Conservation (phyloP, 1,284 basidiomycete genomes). For the Boletus sp. region DNA sequence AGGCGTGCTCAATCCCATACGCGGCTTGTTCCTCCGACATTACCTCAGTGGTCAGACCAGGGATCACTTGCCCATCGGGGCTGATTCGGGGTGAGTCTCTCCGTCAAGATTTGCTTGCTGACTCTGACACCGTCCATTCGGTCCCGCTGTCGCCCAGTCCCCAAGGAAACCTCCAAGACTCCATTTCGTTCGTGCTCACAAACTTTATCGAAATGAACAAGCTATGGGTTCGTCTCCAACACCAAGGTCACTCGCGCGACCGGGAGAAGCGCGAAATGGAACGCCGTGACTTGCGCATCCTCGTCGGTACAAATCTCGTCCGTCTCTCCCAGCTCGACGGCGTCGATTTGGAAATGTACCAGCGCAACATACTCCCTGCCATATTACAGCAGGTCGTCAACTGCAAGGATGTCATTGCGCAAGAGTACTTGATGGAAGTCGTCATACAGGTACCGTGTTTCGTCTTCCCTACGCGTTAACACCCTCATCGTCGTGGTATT, state of each 20-base stretch:
- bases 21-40: constrained; percentile 91
- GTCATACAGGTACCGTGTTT: constrained; percentile 83
- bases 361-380: constrained; percentile 80
- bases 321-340: constrained; percentile 92
- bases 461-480: not conserved
- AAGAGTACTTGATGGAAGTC: constrained; percentile 98
- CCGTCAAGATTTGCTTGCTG: not conserved
- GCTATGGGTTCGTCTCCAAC: constrained; percentile 95
- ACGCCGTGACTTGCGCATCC: constrained; percentile 87
- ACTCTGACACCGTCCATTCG: too few relatives aligned
- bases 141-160: constrained; percentile 53
- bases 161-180: constrained; percentile 87
- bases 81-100: constrained; percentile 72
- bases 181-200: constrained; percentile 91
- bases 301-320: constrained; percentile 96
- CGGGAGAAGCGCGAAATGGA: constrained; percentile 96
- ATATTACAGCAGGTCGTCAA: constrained; percentile 95
- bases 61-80: constrained; percentile 89
- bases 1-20: constrained; percentile 91
- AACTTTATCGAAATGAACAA: constrained; percentile 99
- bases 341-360: constrained; percentile 91
- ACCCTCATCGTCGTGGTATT: too few relatives aligned
- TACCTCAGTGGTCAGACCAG: constrained; percentile 95
- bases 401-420: constrained; percentile 96
- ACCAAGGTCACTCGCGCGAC: constrained; percentile 93